Base-by-base conservation (phyloP, 257 asterid species). In the Datura wrightii region DNA sequence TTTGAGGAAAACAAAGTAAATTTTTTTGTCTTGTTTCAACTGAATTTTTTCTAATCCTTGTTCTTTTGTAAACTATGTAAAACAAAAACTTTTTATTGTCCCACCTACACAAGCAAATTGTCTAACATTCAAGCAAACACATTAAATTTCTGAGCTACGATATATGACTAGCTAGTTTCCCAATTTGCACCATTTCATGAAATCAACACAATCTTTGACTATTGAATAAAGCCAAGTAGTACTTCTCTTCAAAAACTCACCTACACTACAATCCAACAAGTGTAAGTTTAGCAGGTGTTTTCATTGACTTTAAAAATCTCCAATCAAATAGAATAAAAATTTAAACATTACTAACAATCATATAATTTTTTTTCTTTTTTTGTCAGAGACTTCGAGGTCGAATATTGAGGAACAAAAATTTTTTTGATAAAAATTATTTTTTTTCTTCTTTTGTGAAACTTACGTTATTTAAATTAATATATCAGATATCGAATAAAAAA, bases 111-210 rank as follows among this genome's bases (percentile, higher is more conserved):
- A 52, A 76, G 31, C 44, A 76, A 39, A 39, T 24, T 39, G 42
- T 39, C 55, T 48, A 52, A 76, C 14, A 76, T 76, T 50, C 82
- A 76, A 11, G 62, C 14, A 31, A 76, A 14, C 62, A 34, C 82
- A 76, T 31, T 76, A 13, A 52, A 14, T 31, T 50, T 76, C 46
- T 52, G 82, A 76, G 82, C 63, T 50, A 76, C 82, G 50, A 74
- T 76, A 31, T 24, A 24, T 24, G 31, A 52, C 6, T 76, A 46
- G 52, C 63, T 31, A 3, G 3, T 16, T 14, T 67, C 50, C 50
- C 37, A 67, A 67, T 14, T 8, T 24, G 81, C 42, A 48, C 8
- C 24, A 5, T 24, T 44, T 76, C 11, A 24, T 50, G 62, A 50
- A 50, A 76, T 24, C 13, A 50, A 50, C 1, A 52, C 46, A 50